Conservation (phyloP, 805 yeast species). For the Pichia ethanolica region DNA sequence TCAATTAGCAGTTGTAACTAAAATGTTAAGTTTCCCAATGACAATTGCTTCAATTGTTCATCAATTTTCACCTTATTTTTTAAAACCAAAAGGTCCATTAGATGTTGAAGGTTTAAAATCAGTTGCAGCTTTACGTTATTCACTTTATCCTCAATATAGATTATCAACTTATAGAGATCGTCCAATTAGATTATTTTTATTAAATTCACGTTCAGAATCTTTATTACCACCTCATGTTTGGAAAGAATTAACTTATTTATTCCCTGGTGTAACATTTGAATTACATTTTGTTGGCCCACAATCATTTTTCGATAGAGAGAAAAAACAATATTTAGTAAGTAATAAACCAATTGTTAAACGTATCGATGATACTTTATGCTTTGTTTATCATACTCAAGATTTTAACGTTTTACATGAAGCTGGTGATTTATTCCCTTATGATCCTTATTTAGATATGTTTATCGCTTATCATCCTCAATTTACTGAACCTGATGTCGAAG, state of each 20-base stretch:
- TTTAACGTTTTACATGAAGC: constrained; percentile 88
- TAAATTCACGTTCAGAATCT: constrained; percentile 91
- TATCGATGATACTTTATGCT: constrained; percentile 63
- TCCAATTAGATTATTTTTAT: constrained; percentile 80
- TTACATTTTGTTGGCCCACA: constrained; percentile 94
- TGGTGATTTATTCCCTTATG: constrained; percentile 95
- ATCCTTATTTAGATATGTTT: constrained; percentile 90
- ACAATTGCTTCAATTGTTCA: constrained; percentile 82
- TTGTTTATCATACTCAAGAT: constrained; percentile 81
- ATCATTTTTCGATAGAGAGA: constrained; percentile 65
- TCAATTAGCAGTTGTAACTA: constrained; percentile 91
- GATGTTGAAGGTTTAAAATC: constrained; percentile 91
- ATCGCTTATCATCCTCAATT: constrained; percentile 95
- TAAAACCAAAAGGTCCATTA: constrained; percentile 79
- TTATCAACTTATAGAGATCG: constrained; percentile 65
- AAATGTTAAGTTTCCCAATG: constrained; percentile 86
- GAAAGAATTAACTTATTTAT: constrained; percentile 83
- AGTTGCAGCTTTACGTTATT: constrained; percentile 84
- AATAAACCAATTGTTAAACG: constrained; percentile 65
- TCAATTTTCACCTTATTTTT: constrained; percentile 74
- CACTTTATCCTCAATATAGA: constrained; percentile 68
- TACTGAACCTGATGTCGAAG: constrained; percentile 69
- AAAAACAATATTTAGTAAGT: constrained; percentile 50
- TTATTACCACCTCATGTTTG: constrained; percentile 92
- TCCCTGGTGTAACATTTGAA: constrained; percentile 79